Evolutionary conservation across 768 basidiomycete genomes (phyloP).

Genomic region (Termitomyces bulborhizus): DNA sequence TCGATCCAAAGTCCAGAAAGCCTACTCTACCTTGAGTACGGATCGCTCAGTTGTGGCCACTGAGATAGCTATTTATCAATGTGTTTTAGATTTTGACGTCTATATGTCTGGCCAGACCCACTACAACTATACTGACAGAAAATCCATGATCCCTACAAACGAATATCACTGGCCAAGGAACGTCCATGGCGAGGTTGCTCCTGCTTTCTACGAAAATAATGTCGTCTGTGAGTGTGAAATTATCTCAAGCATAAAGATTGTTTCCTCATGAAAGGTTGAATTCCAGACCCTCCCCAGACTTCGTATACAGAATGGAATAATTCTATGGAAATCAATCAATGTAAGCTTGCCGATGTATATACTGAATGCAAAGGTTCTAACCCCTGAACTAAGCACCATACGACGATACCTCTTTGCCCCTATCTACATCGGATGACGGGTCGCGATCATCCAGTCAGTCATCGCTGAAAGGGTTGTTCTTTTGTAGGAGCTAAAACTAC

Average conservation of each 20-base stretch:
- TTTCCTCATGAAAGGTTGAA: neutral
- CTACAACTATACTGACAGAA: constrained; percentile 5
- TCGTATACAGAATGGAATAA: constrained; percentile 3
- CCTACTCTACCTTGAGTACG: constrained; percentile 3
- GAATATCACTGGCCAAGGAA: neutral
- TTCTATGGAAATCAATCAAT: neutral
- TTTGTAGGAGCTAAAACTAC: neutral
- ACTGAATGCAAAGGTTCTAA: neutral
- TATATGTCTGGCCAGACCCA: constrained; percentile 9
- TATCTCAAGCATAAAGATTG: neutral
- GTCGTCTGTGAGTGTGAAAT: neutral
- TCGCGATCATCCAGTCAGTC: constrained; percentile 5
- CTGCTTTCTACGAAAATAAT: neutral
- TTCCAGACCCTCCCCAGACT: neutral
- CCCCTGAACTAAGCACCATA: neutral
- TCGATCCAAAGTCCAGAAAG: constrained; percentile 9
- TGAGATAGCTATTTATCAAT: neutral
- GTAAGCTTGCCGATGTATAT: neutral
- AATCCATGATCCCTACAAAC: neutral
- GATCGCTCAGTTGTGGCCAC: neutral
- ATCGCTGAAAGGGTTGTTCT: neutral
- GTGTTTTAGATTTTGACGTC: constrained; percentile 6
- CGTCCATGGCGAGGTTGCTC: neutral
- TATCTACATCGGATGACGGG: neutral
- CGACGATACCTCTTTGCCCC: neutral